Base-by-base conservation (phyloP, 345 rosid genomes). In the Populus alba region DNA sequence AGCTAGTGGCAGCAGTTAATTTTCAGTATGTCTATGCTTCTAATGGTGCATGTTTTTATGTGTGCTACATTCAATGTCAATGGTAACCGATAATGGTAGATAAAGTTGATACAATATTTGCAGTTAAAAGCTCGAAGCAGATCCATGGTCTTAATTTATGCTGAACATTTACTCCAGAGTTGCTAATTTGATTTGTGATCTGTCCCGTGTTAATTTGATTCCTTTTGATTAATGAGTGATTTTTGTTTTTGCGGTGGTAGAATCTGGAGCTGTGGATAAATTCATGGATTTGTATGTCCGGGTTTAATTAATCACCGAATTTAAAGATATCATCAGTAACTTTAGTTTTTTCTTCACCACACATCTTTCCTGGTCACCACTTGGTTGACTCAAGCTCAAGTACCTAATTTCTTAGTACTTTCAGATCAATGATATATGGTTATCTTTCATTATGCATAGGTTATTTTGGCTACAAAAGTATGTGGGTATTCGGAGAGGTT, bases 391-490 rank as follows among this genome's bases (percentile, higher is more conserved):
- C 68, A 71, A 41, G 67, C 39, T n/a, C 11, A 62, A 72, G 33
- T 45, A 71, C 75, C 11, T 55, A 71, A 66, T 70, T 57, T 57
- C 73, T 66, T 53, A 59, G 57, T 65, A 39, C 68, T 13, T 57
- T 61, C 27, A 17, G 63, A 53, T 68, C 39, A 51, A 57, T 1
- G 38, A 5, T 77, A 18, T 69, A 33, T 80, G 70, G 15, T 67
- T 71, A 25, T 72, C 51, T 71, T 80, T 53, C 66, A 66, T 73
- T 68, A 62, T 85, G 77, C 65, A 47, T 81, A 95, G 97, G 85
- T 95, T 77, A 91, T 95, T 81, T 68, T 95, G 93, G 98, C 99
- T 71, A 92, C 99, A 75, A 95, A 95, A 88, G 90, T 95, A 61
- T 63, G 91, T 82, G 98, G 99, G 66, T 93, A 93, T 80, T 89